Percentiles rank a stretch among this genome's conserved stretches.
Conservation (phyloP, 176 grass and related monocot genomes). For the Sorghum bicolor region Sorghum_bicolor_NCBIv3 NC_012875.2:57508001-57508500, state of each 20-base stretch:
- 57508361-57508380: neutral
- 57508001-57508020: slow-evolving; percentile 56
- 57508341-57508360: neutral
- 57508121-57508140: neutral
- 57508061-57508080: slow-evolving; percentile 41
- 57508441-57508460: neutral
- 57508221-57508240: neutral
- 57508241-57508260: neutral
- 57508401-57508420: neutral
- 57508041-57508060: slow-evolving; percentile 53
- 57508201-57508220: neutral
- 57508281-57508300: neutral
- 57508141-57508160: slow-evolving; percentile 19
- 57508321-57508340: neutral
- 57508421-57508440: neutral
- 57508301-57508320: neutral
- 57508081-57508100: slow-evolving; percentile 40
- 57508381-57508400: neutral
- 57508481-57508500: neutral
- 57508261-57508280: neutral
- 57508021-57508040: slow-evolving; percentile 50
- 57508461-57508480: neutral
- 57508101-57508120: neutral
- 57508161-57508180: slow-evolving; percentile 32
- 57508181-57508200: neutral